A percentile compares a stretch with the other conserved stretches of the same genome.
These are phyloP conservation scores for Staphylotrichum longicolle DNA, from an alignment of 495 filamentous ascomycete species.

Conservation along the genomic window DNA sequence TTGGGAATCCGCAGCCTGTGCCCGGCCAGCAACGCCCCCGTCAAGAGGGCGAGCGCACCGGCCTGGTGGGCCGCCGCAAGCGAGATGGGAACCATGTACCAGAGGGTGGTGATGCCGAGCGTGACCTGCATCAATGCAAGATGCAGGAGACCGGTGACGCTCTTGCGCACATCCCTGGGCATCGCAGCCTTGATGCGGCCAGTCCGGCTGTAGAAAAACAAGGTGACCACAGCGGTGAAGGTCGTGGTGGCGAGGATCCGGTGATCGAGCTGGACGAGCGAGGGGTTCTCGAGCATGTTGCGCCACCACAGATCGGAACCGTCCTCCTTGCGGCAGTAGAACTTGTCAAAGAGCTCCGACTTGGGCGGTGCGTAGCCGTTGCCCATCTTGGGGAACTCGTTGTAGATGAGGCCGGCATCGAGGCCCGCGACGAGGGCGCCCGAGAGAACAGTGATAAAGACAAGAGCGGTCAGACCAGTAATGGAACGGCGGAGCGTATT, in stretches of 20 bases:
- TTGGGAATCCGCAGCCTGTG: slow-evolving; percentile 53
- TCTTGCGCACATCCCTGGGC: slow-evolving; percentile 63
- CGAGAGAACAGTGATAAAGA: slow-evolving; percentile 88
- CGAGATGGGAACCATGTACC: slow-evolving; percentile 87
- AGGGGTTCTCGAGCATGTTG: slow-evolving; percentile 95
- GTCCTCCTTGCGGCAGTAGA: slow-evolving; percentile 80
- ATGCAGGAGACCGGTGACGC: slow-evolving; percentile 75
- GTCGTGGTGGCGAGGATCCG: slow-evolving; percentile 87
- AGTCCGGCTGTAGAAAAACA: slow-evolving; percentile 74
- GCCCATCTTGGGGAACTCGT: slow-evolving; percentile 97
- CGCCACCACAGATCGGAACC: slow-evolving; percentile 84
- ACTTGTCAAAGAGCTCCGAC: slow-evolving; percentile 75
- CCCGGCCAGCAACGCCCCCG: slow-evolving; percentile 74
- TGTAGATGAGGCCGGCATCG: slow-evolving; percentile 95
- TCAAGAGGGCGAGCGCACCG: slow-evolving; percentile 79
- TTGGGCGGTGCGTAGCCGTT: slow-evolving; percentile 73
- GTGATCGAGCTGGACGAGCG: slow-evolving; percentile 90
- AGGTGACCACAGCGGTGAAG: slow-evolving; percentile 71
- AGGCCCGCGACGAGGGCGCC: slow-evolving; percentile 91
- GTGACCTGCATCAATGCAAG: slow-evolving; percentile 77
- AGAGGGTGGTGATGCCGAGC: slow-evolving; percentile 83
- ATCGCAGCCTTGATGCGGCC: slow-evolving; percentile 61
- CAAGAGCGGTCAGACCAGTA: slow-evolving; percentile 66
- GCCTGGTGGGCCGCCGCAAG: slow-evolving; percentile 93
- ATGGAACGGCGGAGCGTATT: slow-evolving; percentile 71